These are phyloP conservation scores for Yamadazyma oceani DNA, from an alignment of 1,139 yeast species.

Conservation along the genomic window DNA sequence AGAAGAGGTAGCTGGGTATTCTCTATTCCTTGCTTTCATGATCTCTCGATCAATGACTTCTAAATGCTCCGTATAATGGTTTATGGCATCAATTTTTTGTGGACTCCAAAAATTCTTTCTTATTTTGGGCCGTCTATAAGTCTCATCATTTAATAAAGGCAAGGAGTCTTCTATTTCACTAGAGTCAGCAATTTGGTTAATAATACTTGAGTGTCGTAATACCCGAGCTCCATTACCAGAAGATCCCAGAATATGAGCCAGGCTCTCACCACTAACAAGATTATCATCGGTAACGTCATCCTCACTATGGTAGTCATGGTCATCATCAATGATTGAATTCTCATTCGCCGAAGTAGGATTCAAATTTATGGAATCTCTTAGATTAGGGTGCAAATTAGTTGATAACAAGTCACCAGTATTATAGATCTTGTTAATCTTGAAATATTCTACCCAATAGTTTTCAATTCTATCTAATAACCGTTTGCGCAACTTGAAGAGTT, in stretches of 20 bases:
- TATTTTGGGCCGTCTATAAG: slow-evolving; percentile 48
- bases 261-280: too few species aligned
- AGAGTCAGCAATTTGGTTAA: slow-evolving; percentile 21
- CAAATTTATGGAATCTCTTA: slow-evolving; percentile 31
- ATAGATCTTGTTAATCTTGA: slow-evolving; percentile 39
- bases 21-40: slow-evolving; percentile 52
- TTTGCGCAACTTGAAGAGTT: slow-evolving; percentile 60
- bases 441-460: slow-evolving; percentile 73
- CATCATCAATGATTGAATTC: slow-evolving; percentile 1
- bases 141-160: slow-evolving; percentile 31
- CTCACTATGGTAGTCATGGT: slow-evolving; percentile 3
- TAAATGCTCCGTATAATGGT: slow-evolving; percentile 55
- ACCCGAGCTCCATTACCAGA: background rate
- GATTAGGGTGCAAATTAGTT: slow-evolving; percentile 26
- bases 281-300: too few species aligned
- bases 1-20: slow-evolving; percentile 59
- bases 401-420: slow-evolving; percentile 31
- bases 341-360: slow-evolving; percentile 2
- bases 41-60: slow-evolving; percentile 61
- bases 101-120: slow-evolving; percentile 54
- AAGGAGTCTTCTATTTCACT: slow-evolving; percentile 1
- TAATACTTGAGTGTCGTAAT: slow-evolving; percentile 14
- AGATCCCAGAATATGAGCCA: too few species aligned
- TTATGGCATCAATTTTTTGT: slow-evolving; percentile 60
- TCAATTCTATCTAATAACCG: slow-evolving; percentile 59